These are phyloP conservation scores for Epichloe bromicola DNA, from an alignment of 2,329 filamentous ascomycete genomes.

Conservation along the genomic window DNA sequence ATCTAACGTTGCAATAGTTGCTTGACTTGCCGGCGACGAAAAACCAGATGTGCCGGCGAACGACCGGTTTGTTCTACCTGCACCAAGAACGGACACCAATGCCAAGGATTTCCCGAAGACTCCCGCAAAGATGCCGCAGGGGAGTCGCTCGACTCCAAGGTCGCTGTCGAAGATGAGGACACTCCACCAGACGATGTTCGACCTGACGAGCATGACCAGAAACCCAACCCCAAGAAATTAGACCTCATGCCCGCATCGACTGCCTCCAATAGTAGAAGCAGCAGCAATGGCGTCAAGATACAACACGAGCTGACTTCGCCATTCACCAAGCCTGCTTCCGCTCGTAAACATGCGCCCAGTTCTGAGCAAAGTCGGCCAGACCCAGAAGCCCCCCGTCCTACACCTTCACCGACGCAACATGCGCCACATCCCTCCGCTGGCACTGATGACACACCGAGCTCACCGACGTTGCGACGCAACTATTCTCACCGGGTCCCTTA, in stretches of 20 bases:
- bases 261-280: background rate
- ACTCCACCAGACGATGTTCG: slow-evolving; percentile 1
- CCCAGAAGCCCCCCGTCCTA: background rate
- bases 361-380: background rate
- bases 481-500: slow-evolving; percentile 64
- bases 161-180: slow-evolving; percentile 7
- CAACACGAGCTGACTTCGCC: background rate
- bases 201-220: slow-evolving; percentile 3
- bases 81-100: slow-evolving; percentile 55
- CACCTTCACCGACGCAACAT: slow-evolving; percentile 8
- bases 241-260: background rate
- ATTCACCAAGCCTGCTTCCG: background rate
- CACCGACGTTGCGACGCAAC: slow-evolving; percentile 34
- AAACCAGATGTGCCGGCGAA: slow-evolving; percentile 63
- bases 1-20: slow-evolving; percentile 32
- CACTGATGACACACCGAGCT: slow-evolving; percentile 19
- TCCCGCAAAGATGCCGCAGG: slow-evolving; percentile 29
- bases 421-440: slow-evolving; percentile 5
- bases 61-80: slow-evolving; percentile 61
- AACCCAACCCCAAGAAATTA: background rate
- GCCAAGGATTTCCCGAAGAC: slow-evolving; percentile 51
- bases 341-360: background rate
- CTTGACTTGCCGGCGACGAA: slow-evolving; percentile 61
- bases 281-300: background rate
- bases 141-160: slow-evolving; percentile 10